phyloP scores from a whole-genome alignment of 1,284 basidiomycete species.

The Malassezia arunalokei region DNA sequence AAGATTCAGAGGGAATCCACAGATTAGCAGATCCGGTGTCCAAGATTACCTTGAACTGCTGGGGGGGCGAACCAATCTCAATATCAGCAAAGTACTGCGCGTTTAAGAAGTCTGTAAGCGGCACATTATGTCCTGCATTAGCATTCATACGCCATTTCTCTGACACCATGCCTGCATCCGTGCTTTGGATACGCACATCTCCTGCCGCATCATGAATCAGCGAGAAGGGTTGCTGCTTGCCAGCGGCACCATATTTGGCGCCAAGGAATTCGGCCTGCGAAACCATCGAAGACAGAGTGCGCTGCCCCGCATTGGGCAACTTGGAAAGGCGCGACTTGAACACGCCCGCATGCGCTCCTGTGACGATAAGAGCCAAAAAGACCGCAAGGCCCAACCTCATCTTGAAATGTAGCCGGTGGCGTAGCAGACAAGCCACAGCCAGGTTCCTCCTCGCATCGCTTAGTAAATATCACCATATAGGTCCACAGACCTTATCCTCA shows the following conservation, averaged over 20 bases:
- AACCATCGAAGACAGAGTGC: conserved; percentile 58
- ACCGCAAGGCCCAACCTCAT: background rate
- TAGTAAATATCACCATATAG: too few relatives aligned
- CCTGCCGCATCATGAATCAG: conserved; percentile 51
- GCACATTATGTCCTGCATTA: conserved; percentile 73
- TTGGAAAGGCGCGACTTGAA: conserved; percentile 50
- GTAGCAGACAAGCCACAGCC: too few relatives aligned
- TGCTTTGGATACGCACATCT: conserved; percentile 50
- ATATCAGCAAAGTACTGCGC: conserved; percentile 95
- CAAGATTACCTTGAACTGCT: conserved; percentile 62
- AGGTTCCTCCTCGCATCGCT: too few relatives aligned
- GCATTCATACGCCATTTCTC: conserved; percentile 39
- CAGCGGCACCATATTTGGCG: conserved; percentile 36
- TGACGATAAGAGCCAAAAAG: background rate
- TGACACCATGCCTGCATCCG: conserved; percentile 25
- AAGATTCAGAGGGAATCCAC: conserved; percentile 78
- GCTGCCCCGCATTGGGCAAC: conserved; percentile 56
- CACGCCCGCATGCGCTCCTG: conserved; percentile 2
- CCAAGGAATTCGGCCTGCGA: conserved; percentile 51
- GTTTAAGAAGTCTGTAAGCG: conserved; percentile 90
- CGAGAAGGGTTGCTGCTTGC: conserved; percentile 35
- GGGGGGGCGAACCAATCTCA: conserved; percentile 64
- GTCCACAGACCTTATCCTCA: too few relatives aligned
- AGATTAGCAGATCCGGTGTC: conserved; percentile 84
- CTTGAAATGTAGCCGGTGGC: too few relatives aligned